phyloP scores from a whole-genome alignment of 495 filamentous ascomycete genomes.

The Neurospora sp. region DNA sequence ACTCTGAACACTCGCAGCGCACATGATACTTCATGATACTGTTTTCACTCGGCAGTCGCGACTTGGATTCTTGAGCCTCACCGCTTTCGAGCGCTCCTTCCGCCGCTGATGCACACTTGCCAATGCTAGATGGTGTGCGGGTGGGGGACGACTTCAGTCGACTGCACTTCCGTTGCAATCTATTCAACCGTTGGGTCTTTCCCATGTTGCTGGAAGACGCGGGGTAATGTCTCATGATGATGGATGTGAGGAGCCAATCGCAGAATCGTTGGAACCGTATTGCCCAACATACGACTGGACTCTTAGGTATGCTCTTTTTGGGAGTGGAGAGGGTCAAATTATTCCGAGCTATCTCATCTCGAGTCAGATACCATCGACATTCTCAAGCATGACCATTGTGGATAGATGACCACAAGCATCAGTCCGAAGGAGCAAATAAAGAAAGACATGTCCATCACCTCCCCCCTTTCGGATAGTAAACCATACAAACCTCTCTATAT shows the following conservation, averaged over 20 bases:
- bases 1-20: neutral
- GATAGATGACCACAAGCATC: neutral
- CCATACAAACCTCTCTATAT: conserved; percentile 24
- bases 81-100: neutral
- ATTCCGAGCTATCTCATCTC: neutral
- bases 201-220: too few species aligned
- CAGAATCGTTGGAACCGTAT: neutral
- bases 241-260: too few species aligned
- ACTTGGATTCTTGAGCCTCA: neutral
- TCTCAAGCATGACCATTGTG: too few species aligned
- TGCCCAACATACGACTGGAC: neutral
- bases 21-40: neutral
- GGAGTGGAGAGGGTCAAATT: too few species aligned
- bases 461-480: conserved; percentile 7
- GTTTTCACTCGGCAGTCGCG: neutral
- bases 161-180: neutral
- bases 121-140: neutral
- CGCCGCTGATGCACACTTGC: neutral
- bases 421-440: neutral
- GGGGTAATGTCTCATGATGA: too few species aligned
- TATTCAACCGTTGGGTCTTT: neutral
- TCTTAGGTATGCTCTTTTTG: too few species aligned
- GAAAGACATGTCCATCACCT: neutral
- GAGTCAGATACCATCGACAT: too few species aligned
- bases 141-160: neutral